Conservation (phyloP, 345 rosid species). For the Kernera saxatilis region DNA sequence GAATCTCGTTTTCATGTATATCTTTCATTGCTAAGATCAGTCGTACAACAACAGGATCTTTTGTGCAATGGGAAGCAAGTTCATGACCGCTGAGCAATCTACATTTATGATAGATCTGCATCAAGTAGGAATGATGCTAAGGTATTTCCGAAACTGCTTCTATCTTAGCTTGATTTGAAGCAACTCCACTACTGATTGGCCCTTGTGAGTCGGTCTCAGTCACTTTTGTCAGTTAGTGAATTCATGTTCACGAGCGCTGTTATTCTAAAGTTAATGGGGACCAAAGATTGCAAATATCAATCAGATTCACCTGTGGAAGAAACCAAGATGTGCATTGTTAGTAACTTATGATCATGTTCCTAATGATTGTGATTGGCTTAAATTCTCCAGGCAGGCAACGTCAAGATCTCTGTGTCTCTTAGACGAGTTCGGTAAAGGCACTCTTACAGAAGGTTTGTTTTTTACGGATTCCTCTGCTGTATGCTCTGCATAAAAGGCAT, state of each 20-base stretch:
- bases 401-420: conserved; percentile 78
- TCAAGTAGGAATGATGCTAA: conserved; percentile 97
- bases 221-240: background rate
- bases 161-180: background rate
- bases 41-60: conserved; percentile 60
- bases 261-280: conserved; percentile 4
- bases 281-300: background rate
- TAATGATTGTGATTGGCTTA: conserved; percentile 1
- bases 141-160: conserved; percentile 38
- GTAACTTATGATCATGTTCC: background rate
- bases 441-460: conserved; percentile 85
- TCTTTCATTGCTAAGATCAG: conserved; percentile 16
- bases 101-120: conserved; percentile 98
- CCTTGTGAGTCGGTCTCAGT: background rate
- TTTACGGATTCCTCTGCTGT: background rate
- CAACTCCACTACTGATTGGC: background rate
- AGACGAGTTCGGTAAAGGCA: conserved; percentile 99
- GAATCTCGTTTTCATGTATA: background rate
- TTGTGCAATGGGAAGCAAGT: conserved; percentile 91
- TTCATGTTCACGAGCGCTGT: background rate
- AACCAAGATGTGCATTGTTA: background rate
- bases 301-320: background rate
- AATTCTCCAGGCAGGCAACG: conserved; percentile 74
- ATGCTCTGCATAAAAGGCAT: background rate
- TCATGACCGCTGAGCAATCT: conserved; percentile 87